Conservation (phyloP, 148 eudicot genomes). For the Spergularia marina region DNA sequence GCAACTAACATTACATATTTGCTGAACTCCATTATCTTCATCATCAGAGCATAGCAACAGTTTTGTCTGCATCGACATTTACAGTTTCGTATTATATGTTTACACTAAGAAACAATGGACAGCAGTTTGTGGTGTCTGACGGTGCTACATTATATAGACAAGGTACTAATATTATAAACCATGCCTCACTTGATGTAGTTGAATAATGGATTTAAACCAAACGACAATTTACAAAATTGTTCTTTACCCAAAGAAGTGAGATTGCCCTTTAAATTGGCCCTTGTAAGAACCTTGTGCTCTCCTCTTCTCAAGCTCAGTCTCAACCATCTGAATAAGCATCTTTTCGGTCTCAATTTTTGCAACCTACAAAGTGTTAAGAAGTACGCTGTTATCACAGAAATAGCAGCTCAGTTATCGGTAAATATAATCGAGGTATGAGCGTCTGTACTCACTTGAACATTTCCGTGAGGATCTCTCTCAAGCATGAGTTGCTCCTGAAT, state of each 20-base stretch:
- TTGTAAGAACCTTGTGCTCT: constrained; percentile 59
- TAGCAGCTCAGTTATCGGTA: background rate
- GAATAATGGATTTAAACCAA: background rate
- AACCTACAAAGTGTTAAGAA: constrained; percentile 46
- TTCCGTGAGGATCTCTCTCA: constrained; percentile 97
- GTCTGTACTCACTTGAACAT: constrained; percentile 61
- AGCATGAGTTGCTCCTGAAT: constrained; percentile 95
- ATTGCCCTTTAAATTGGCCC: constrained; percentile 76
- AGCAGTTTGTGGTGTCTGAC: no score
- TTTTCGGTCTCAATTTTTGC: constrained; percentile 98
- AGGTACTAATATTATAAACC: background rate
- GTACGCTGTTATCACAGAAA: background rate
- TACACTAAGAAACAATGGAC: no score
- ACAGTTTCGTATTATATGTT: background rate
- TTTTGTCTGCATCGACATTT: background rate
- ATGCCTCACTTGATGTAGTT: background rate
- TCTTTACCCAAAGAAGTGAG: constrained; percentile 91
- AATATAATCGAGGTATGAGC: constrained; percentile 2
- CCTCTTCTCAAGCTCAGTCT: constrained; percentile 80
- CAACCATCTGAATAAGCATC: constrained; percentile 99
- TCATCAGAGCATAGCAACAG: no score
- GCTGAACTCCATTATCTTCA: no score
- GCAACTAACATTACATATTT: no score
- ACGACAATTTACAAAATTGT: background rate
- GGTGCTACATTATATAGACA: background rate